Percentiles rank a stretch among this genome's conserved stretches.
These are phyloP conservation scores for Dactylonectria estremocensis DNA, from an alignment of 2,329 filamentous ascomycete species.

Conservation along the genomic window DNA sequence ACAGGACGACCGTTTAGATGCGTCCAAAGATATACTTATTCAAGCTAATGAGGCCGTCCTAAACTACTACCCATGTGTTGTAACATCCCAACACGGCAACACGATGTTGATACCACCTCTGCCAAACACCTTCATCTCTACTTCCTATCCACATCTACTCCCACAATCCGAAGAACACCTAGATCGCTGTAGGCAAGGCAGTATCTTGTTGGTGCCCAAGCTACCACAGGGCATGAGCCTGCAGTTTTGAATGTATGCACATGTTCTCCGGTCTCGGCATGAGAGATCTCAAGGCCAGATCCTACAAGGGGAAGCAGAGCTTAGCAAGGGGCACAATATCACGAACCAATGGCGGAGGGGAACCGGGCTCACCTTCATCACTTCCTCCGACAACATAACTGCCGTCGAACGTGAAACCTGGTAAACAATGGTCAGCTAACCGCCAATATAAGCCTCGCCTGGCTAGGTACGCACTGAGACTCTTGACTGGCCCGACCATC, in stretches of 20 bases:
- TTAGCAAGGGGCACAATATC: conserved; percentile 3
- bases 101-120: not conserved
- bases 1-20: conserved; percentile 7
- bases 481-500: conserved; percentile 79
- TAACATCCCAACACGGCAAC: not conserved
- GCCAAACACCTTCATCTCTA: conserved; percentile 33
- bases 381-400: conserved; percentile 82
- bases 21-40: conserved; percentile 1
- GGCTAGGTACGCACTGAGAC: conserved; percentile 68
- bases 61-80: not conserved
- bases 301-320: conserved; percentile 53
- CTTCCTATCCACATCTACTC: conserved; percentile 65
- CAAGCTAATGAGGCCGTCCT: not conserved
- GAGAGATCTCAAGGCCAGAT: conserved; percentile 77
- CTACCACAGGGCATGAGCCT: conserved; percentile 75
- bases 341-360: not conserved
- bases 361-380: conserved; percentile 71
- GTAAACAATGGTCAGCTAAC: conserved; percentile 29
- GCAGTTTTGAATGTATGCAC: conserved; percentile 80
- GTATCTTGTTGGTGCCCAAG: conserved; percentile 84
- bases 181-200: conserved; percentile 81
- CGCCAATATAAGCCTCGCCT: not conserved
- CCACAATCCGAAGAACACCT: conserved; percentile 78
- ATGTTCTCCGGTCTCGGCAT: conserved; percentile 81
- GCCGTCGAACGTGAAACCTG: conserved; percentile 84